Evolutionary conservation across 1,284 basidiomycete species (phyloP).

Genomic region (Heterobasidion parviporum): DNA sequence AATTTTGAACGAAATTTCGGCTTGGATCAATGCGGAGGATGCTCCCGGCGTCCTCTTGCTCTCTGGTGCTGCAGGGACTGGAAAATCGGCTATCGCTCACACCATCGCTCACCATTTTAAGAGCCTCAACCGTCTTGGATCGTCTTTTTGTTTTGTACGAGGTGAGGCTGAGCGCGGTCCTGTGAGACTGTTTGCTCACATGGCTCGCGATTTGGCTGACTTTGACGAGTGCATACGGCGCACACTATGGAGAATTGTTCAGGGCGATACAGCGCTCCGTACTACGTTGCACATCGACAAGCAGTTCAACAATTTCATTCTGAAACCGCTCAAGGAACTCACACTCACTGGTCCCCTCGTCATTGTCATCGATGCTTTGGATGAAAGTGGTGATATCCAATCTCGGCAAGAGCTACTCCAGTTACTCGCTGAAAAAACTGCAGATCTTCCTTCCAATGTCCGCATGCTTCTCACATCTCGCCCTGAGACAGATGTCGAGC

Average conservation of each 20-base stretch:
- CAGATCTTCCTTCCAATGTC: neutral
- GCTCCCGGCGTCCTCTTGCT: neutral
- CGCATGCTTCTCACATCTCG: neutral
- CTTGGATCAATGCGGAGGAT: neutral
- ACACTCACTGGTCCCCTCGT: neutral
- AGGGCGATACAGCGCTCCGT: neutral
- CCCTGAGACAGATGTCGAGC: neutral
- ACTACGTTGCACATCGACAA: neutral
- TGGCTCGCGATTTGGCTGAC: neutral
- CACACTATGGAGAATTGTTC: neutral
- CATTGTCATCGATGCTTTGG: neutral
- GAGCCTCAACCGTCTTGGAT: neutral
- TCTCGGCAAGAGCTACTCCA: neutral
- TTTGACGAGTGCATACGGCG: neutral
- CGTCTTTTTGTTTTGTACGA: neutral
- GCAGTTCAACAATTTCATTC: neutral
- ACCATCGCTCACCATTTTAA: neutral
- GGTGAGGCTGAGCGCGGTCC: neutral
- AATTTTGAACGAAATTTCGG: neutral
- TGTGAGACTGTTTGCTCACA: neutral
- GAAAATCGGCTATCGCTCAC: neutral
- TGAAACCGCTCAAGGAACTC: neutral
- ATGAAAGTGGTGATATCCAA: neutral
- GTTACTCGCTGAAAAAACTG: neutral
- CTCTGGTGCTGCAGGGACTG: neutral